A percentile compares a stretch with the other conserved stretches of the same genome.
Evolutionary conservation across 1,139 yeast genomes (phyloP).

Genomic region (Suhomyces anneliseae): DNA sequence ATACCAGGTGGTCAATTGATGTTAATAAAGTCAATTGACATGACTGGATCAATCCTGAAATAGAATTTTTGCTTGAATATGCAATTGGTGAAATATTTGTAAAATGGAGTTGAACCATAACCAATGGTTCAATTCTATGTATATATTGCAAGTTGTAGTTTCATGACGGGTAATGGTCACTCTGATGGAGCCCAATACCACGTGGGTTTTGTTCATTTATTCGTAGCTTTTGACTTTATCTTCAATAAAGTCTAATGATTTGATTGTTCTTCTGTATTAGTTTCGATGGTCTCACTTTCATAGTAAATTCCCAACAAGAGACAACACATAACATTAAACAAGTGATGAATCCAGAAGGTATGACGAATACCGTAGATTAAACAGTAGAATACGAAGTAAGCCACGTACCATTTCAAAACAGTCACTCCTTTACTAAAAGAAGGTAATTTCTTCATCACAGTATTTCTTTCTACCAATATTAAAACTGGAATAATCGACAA

Average conservation of each 20-base stretch:
- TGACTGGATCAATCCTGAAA: too few relatives aligned
- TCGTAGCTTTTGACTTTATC: background rate
- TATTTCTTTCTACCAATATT: conserved; percentile 48
- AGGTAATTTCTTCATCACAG: conserved; percentile 14
- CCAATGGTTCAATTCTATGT: too few relatives aligned
- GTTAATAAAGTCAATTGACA: too few relatives aligned
- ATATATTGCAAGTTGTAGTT: too few relatives aligned
- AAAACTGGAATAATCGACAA: conserved; percentile 66
- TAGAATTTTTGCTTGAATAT: too few relatives aligned
- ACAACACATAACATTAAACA: conserved; percentile 56
- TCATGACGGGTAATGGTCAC: too few relatives aligned
- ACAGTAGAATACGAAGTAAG: conserved; percentile 54
- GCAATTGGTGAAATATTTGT: too few relatives aligned
- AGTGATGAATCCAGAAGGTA: conserved; percentile 68
- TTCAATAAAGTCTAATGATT: background rate
- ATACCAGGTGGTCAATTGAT: too few relatives aligned
- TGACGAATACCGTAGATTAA: conserved; percentile 67
- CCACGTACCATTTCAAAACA: conserved; percentile 11
- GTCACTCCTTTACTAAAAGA: conserved; percentile 4
- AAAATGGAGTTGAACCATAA: too few relatives aligned
- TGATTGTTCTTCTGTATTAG: background rate
- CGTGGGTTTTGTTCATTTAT: background rate
- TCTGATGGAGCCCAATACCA: background rate
- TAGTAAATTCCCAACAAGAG: conserved; percentile 31
- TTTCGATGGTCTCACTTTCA: conserved; percentile 7